phyloP scores from a whole-genome alignment of 2,329 filamentous ascomycete genomes.

The Thielaviopsis euricoi region DNA sequence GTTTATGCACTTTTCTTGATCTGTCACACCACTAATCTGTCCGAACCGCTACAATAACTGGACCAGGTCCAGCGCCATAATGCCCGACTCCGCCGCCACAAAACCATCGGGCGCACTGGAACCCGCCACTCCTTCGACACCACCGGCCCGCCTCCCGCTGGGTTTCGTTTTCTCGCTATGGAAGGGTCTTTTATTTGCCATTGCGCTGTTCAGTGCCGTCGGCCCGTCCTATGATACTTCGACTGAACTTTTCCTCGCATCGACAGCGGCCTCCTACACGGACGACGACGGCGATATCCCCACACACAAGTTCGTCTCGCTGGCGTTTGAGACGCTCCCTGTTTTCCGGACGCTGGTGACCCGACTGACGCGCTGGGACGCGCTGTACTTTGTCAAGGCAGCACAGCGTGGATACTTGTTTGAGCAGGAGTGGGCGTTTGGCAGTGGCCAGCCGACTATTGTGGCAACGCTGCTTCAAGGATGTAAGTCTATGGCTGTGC shows the following conservation, averaged over 20 bases:
- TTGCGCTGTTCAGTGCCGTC: slow-evolving; percentile 34
- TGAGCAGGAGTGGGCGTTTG: slow-evolving; percentile 81
- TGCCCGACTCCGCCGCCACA: neutral
- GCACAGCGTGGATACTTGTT: slow-evolving; percentile 49
- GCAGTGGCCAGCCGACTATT: slow-evolving; percentile 27
- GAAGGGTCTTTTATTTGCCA: slow-evolving; percentile 49
- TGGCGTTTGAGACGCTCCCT: neutral
- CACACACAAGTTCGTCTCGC: slow-evolving; percentile 15
- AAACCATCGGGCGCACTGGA: neutral
- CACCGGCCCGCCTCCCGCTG: slow-evolving; percentile 13
- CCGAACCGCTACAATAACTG: neutral
- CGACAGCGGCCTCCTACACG: slow-evolving; percentile 22
- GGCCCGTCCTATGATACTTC: slow-evolving; percentile 66
- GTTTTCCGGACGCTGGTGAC: slow-evolving; percentile 22
- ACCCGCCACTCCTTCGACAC: neutral
- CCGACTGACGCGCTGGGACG: slow-evolving; percentile 63
- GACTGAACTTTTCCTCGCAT: slow-evolving; percentile 26
- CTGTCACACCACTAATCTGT: neutral
- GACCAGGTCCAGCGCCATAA: neutral
- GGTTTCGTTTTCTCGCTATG: slow-evolving; percentile 38
- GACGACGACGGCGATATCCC: slow-evolving; percentile 7
- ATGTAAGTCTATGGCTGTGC: slow-evolving; percentile 6
- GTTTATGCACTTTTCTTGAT: neutral
- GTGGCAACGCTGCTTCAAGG: slow-evolving; percentile 6
- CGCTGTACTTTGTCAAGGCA: slow-evolving; percentile 53